Base-by-base conservation (phyloP, 305 asterid species). In the Solanum aculeatissimum region DNA sequence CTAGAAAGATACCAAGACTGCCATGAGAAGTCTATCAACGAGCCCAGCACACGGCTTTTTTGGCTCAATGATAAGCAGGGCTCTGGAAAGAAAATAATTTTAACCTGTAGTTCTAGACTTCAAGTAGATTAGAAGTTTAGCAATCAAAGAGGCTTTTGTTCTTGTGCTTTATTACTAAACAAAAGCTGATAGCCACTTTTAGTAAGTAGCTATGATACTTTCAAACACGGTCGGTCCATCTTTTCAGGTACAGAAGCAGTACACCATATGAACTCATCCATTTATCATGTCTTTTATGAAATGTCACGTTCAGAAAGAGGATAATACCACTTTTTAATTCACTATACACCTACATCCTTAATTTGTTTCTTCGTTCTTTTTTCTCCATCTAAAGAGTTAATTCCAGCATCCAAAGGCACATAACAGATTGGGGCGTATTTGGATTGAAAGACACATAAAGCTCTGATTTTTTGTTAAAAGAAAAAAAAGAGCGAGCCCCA, bases 401-500 rank as follows among this genome's bases (percentile, higher is more conserved):
- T 49, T 75, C 19, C 65, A 77, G 81, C 82, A 78, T 29, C 53
- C 65, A 78, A 53, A 11, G 66, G 49, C 47, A 29, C 29, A 78
- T 53, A 7, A 51, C 23, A 9, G 18, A 77, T 29, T 77, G 66
- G 53, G 29, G 45, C 8, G 7, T 51, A 78, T 40, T 77, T 29
- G 47, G 43, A 29, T 51, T 18, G 82, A 51, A 78, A 78, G 66
- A 42, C 45, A 53, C 29, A 11, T 18, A 78, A 77, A 53, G 47
- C 49, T 53, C 29, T 51, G 66, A 55, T 19, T 19, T 35, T 35
- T 35, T 5, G 4, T 35, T 0, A 5, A 35, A 35, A 0, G 3
- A 51, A 77, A 27, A 29, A 51, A 10, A 29, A 2, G 15, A n/a
- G n/a, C n/a, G 49, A 65, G 62, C 32, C 84, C 71, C 85, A 94